phyloP scores from a whole-genome alignment of 768 basidiomycete species.

The Xanthoconium stramineum region DNA sequence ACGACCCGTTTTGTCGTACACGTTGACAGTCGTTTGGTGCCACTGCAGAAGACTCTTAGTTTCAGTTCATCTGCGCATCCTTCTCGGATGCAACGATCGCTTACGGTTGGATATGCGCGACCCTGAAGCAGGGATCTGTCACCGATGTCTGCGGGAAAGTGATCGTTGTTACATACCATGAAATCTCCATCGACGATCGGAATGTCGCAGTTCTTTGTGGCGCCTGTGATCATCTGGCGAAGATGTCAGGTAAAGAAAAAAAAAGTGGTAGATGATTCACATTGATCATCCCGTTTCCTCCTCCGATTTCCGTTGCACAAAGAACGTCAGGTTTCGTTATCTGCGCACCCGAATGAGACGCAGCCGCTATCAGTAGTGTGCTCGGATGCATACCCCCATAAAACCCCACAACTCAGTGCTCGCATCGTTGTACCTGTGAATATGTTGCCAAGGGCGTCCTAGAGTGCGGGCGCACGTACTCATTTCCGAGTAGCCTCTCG shows the following conservation, averaged over 20 bases:
- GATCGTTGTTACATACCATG: conserved; percentile 30
- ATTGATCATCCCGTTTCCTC: conserved; percentile 44
- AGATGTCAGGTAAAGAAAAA: conserved; percentile 9
- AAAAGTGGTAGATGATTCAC: conserved; percentile 20
- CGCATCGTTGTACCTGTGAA: conserved; percentile 33
- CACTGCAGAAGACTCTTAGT: conserved; percentile 13
- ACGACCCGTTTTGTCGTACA: conserved; percentile 26
- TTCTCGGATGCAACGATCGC: conserved; percentile 13
- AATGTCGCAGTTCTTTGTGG: conserved; percentile 35
- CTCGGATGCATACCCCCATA: conserved; percentile 20
- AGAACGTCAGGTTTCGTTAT: conserved; percentile 36
- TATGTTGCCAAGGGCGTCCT: not conserved
- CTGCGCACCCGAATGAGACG: conserved; percentile 12
- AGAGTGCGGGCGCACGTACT: conserved; percentile 22
- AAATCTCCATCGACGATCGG: conserved; percentile 45
- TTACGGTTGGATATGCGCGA: conserved; percentile 33
- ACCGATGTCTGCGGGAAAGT: not conserved
- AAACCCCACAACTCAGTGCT: conserved; percentile 27
- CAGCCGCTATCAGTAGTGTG: not conserved
- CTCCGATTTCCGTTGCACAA: conserved; percentile 40
- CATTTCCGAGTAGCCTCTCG: conserved; percentile 37
- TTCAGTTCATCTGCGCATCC: conserved; percentile 2
- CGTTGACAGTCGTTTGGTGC: conserved; percentile 32
- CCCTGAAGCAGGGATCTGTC: conserved; percentile 26
- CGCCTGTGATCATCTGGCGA: conserved; percentile 34